Evolutionary conservation across 2,329 filamentous ascomycete species (phyloP), one percentile per base, ranked within the genome.

Genomic region (Calycina marina): DNA sequence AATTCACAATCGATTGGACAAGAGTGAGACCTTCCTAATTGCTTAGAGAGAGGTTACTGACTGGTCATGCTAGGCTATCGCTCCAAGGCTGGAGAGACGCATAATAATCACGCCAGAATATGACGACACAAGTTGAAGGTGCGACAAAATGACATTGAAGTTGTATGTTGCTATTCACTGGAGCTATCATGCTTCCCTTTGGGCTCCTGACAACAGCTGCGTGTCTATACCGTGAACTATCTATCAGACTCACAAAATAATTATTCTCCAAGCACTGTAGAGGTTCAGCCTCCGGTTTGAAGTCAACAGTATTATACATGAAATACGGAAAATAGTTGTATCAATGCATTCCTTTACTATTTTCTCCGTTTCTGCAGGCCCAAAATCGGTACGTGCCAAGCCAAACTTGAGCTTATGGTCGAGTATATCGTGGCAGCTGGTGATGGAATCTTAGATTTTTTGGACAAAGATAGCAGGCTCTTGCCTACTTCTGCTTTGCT

Each of bases 1-100:
- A 38, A 16, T 38, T 38, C 12, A 30, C 17, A 4, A 17, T 35
- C 13, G 36, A 38, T 18, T 38, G 36, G 36, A 38, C 36, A 6
- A 38, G 17, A 14, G 36, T 38, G 18, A 20, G 32, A 27, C 10
- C 17, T 10, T 32, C 31, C 11, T 32, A 22, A 22, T 3, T 22
- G 8, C 20, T 22, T 9, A 8, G 8, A 8, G n/a, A 22, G n/a
- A 22, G 20, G 6, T 10, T 13, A 8, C 16, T n/a, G n/a, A 17
- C 5, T 10, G 5, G 17, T 5, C 10, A 8, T 32, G 10, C 12
- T 20, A 37, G 36, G 36, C 36, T 12, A 38, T 38, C 25, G 36
- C 32, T 28, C 36, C 36, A 9, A 26, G 36, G 16, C n/a, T 38
- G 11, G 36, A 38, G 15, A 32, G 36, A 5, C 25, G 36, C 3